phyloP scores from a whole-genome alignment of 345 rosid genomes.

The Brassica cretica region DNA sequence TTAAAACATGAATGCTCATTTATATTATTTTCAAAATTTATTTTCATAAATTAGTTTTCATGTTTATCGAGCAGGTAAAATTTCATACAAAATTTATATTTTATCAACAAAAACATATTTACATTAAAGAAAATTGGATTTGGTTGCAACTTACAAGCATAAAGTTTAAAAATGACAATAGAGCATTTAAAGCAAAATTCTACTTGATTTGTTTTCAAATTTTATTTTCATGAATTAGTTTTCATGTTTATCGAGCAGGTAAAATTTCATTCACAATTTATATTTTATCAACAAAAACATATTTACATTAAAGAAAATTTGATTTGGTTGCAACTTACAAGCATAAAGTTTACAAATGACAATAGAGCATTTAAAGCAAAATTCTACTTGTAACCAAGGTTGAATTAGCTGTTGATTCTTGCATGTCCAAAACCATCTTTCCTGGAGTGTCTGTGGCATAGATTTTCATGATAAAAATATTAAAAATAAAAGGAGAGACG shows the following conservation, averaged over 20 bases:
- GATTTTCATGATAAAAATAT: too few relatives aligned
- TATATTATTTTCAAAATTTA: too few relatives aligned
- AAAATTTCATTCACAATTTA: background rate
- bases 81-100: background rate
- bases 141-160: background rate
- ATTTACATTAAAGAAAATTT: background rate
- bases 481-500: background rate
- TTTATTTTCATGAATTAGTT: background rate
- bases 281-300: background rate
- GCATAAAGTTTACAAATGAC: background rate
- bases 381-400: background rate
- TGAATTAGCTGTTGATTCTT: background rate
- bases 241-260: background rate
- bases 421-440: too few relatives aligned
- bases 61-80: background rate
- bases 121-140: background rate
- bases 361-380: background rate
- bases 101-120: background rate
- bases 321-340: background rate
- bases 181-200: background rate
- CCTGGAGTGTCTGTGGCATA: too few relatives aligned
- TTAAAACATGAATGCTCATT: background rate
- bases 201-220: background rate
- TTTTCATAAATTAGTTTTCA: background rate
- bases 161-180: background rate